Base-by-base conservation (phyloP, 805 yeast genomes). In the Kurtzmaniella fragi region DNA sequence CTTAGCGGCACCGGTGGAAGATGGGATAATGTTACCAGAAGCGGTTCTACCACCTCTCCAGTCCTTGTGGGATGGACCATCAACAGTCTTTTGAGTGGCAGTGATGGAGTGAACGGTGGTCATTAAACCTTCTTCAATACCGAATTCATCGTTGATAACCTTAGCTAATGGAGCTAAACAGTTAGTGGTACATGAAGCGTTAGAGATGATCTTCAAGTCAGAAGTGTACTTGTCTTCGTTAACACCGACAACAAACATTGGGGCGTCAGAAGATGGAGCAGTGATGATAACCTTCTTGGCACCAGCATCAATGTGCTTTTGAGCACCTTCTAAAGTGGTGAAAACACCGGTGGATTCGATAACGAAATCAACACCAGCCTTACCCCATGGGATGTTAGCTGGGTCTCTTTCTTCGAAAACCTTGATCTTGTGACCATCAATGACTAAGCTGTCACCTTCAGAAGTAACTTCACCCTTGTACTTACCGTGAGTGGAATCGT, bases 11-110 rank as follows among this genome's bases (percentile, higher is more conserved):
- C 96, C 96, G 49, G 96, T 88, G 48, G 95, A 84, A 31, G 95
- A 86, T 62, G 96, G 96, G 55, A 88, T 88, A 68, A 88, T 85
- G 84, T 88, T 88, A 64, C 90, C 95, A 47, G 91, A 83, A 64
- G 95, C 95, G 56, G 95, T 84, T 77, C 96, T 84, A 69, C 96
- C 96, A 67, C 96, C 95, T 81, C 96, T 84, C 96, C 96, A 88
- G 78, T 88, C 96, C 80, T 88, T 88, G 80, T 82, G 88, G 66
- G 95, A 86, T 58, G 96, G 95, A 73, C 96, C 96, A 68, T 88
- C 96, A 51, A 88, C 96, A 47, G 95, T 84, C 82, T 88, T 88
- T 73, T 88, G 96, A 59, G 96, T 84, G 56, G 96, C 96, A 53
- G 96, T 88, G 73, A 86, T 84, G 63, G 96, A 85, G 80, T 88